Evolutionary conservation across 352 stramenopile species (phyloP).

Genomic region (Phytophthora capsici): DNA sequence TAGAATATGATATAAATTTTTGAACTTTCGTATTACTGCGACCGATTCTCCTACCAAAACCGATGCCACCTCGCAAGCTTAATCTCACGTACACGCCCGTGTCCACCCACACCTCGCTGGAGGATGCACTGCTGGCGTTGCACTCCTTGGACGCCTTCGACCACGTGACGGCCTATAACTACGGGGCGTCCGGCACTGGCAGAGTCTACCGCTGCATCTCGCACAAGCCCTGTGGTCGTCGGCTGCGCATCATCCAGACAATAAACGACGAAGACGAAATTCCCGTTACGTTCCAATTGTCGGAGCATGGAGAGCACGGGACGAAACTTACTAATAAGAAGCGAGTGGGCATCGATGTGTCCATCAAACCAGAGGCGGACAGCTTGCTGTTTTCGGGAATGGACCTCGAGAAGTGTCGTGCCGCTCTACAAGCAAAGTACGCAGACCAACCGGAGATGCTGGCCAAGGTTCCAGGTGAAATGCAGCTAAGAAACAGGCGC

Average conservation of each 20-base stretch:
- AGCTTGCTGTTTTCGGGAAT: constrained; percentile 11
- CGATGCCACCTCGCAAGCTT: constrained; percentile 10
- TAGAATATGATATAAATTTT: no score
- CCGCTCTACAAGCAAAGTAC: constrained; percentile 23
- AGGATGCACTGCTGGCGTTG: constrained; percentile 21
- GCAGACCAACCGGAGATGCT: constrained; percentile 19
- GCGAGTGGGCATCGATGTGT: constrained; percentile 19
- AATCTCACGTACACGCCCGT: constrained; percentile 7
- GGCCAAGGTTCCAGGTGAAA: constrained; percentile 25
- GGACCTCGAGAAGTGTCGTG: constrained; percentile 12
- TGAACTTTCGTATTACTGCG: no score
- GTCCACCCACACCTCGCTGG: constrained; percentile 30
- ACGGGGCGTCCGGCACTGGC: constrained; percentile 13
- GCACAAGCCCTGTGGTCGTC: constrained; percentile 21
- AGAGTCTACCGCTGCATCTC: constrained; percentile 37
- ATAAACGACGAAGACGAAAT: constrained; percentile 31
- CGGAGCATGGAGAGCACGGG: constrained; percentile 12
- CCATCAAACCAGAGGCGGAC: constrained; percentile 29
- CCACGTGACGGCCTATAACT: constrained; percentile 37
- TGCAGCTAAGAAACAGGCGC: constrained; percentile 22
- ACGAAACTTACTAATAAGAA: constrained; percentile 18
- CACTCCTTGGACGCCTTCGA: constrained; percentile 22
- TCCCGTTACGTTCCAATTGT: constrained; percentile 29
- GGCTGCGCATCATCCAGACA: constrained; percentile 21
- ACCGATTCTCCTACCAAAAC: no score